Base-by-base conservation (phyloP, 1,284 basidiomycete genomes). In the Testicularia cyperi region DNA sequence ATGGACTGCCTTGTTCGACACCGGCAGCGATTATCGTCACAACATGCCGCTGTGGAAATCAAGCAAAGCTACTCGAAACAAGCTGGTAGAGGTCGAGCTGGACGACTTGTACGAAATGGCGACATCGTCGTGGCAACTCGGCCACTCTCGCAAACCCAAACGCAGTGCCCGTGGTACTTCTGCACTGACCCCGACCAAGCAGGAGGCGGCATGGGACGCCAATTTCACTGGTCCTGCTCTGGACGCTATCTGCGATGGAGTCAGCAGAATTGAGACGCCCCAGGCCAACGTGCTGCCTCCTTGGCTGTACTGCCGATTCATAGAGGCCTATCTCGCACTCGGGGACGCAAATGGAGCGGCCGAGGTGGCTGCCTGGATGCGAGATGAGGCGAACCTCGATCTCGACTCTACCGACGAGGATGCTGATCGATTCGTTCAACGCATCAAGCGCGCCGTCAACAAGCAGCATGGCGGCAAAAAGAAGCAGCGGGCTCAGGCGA, bases 291-390 rank as follows among this genome's bases (percentile, higher is more conserved):
- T 52, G 2, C 29, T 62, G 2, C 48, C 58, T 14, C 28, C 44
- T 4, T 22, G 28, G 7, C 27, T 62, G 6, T 62, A 38, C 25
- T 34, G 52, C 15, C 43, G 47, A 6, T 14, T 62, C 14, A 52
- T 56, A n/a, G 52, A 62, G 36, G 30, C 52, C 0, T 62, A 62
- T 19, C 18, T 62, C 23, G 41, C 33, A 13, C 23, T 55, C 3
- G 58, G 44, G 3, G 58, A 62, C n/a, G 37, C 27, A 0, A 35
- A 38, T 14, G 58, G 58, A 8, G 58, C 58, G 6, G 58, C 52
- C 15, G 58, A 62, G 27, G 47, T 56, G 24, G 58, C 58, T 23
- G 51, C 44, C 6, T 62, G 58, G 58, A 62, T 62, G 58, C 52
- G 58, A 22, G 58, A 62, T 34, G 58, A 62, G 29, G 58, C 52